Evolutionary conservation across 768 basidiomycete genomes (phyloP), one percentile per base, ranked within the genome.

Genomic region (Suillus occidentalis): DNA sequence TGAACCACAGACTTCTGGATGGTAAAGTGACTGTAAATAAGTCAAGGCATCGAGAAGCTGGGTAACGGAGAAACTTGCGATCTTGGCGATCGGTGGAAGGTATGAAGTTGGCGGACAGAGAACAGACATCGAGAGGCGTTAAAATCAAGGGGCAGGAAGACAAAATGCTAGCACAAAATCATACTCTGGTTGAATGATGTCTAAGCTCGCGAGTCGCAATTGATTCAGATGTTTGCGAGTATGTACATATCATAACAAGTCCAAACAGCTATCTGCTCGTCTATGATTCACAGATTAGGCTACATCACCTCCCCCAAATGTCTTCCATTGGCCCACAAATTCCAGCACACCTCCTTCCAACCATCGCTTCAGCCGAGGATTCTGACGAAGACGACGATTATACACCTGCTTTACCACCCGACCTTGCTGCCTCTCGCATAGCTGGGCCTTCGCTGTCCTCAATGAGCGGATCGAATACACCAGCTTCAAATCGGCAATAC

Each of bases 361-460:
- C 50, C 3, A 12, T 39, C 22, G 49, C 63, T 22, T 50, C 67
- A 49, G 53, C 67, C 28, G 65, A 70, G 5, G 73, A 74, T 14
- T 77, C 74, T 18, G 75, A 78, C 9, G 84, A 85, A 6, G 84
- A 84, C 20, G 91, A 91, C 67, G 88, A 87, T 69, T 91, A 89
- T 70, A 82, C 81, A 3, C 94, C 92, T 0, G 83, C 85, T 3
- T 83, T 94, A 7, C 93, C 91, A 6, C 92, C 92, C 14, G 89
- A 91, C 63, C 76, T 93, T 56, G 74, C 78, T 8, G 83, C 84
- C 20, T 75, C 81, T 16, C 80, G 83, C 10, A 71, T 80, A 28
- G 65, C 73, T n/a, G 68, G 71, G 13, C 72, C 77, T 22, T 67
- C 79, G 2, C 49, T 70, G 53, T n/a, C 25, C 22, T 65, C 77